Conservation (phyloP, 768 basidiomycete genomes). For the Pleurotus djamor region DNA sequence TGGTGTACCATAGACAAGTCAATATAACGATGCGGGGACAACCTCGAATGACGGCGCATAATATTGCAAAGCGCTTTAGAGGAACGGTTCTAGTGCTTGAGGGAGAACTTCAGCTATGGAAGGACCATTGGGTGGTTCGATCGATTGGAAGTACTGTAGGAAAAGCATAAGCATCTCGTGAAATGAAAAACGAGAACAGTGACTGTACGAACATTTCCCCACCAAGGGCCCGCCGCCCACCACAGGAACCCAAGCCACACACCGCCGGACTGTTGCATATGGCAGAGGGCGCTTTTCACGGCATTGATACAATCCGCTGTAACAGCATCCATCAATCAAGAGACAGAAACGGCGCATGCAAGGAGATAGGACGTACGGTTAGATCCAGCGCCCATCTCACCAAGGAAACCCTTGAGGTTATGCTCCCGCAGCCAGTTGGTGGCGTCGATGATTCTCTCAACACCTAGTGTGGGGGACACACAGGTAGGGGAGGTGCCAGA, state of each 20-base stretch:
- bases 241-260: conserved; percentile 50
- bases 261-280: conserved; percentile 55
- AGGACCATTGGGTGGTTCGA: conserved; percentile 58
- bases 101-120: conserved; percentile 54
- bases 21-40: too few species aligned
- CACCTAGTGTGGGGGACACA: conserved; percentile 58
- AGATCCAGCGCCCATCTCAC: conserved; percentile 57
- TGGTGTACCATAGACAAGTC: too few species aligned
- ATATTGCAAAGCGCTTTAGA: conserved; percentile 29
- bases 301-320: conserved; percentile 41
- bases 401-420: conserved; percentile 62
- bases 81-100: conserved; percentile 52
- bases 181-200: neutral
- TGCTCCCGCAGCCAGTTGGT: conserved; percentile 57
- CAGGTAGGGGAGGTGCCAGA: conserved; percentile 55
- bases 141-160: conserved; percentile 53
- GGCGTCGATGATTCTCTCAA: conserved; percentile 51
- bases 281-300: conserved; percentile 52
- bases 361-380: conserved; percentile 18
- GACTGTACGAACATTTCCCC: conserved; percentile 44
- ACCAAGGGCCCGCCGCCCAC: conserved; percentile 69
- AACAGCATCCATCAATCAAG: neutral
- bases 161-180: neutral
- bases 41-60: too few species aligned
- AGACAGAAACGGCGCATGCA: neutral